These are phyloP conservation scores for Aspergillus fumigatiaffinis DNA, from an alignment of 2,329 filamentous ascomycete genomes.

Conservation along the genomic window DNA sequence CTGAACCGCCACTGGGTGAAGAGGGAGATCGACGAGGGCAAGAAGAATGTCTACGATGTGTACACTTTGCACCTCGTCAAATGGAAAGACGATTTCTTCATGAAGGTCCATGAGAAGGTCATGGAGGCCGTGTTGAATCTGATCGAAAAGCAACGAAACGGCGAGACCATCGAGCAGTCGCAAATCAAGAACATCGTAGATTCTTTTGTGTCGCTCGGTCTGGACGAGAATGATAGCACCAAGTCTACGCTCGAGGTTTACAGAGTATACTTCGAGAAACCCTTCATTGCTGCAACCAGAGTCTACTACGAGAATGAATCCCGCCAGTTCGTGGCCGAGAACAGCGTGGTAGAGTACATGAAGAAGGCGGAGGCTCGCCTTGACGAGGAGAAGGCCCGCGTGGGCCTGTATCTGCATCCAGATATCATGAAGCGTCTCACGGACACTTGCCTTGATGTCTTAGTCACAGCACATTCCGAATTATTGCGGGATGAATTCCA, in stretches of 20 bases:
- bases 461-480: conserved; percentile 82
- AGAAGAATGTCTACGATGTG: conserved; percentile 97
- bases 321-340: conserved; percentile 89
- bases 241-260: conserved; percentile 97
- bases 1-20: conserved; percentile 99
- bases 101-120: conserved; percentile 75
- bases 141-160: conserved; percentile 94
- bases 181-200: conserved; percentile 98
- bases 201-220: conserved; percentile 88
- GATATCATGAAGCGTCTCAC: conserved; percentile 84
- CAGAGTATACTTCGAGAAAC: conserved; percentile 83
- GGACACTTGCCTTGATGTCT: conserved; percentile 79
- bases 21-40: conserved; percentile 96
- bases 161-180: conserved; percentile 93
- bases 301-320: conserved; percentile 90
- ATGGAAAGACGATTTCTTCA: conserved; percentile 90
- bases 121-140: conserved; percentile 94
- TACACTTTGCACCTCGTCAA: conserved; percentile 95
- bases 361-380: conserved; percentile 93
- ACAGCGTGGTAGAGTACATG: conserved; percentile 98
- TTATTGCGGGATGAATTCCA: conserved; percentile 96
- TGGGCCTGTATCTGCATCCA: conserved; percentile 82
- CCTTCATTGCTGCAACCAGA: conserved; percentile 81
- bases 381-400: conserved; percentile 89
- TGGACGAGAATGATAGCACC: conserved; percentile 87